Base-by-base conservation (phyloP, 352 stramenopile genomes). In the Globisporangium cederbergense region DNA sequence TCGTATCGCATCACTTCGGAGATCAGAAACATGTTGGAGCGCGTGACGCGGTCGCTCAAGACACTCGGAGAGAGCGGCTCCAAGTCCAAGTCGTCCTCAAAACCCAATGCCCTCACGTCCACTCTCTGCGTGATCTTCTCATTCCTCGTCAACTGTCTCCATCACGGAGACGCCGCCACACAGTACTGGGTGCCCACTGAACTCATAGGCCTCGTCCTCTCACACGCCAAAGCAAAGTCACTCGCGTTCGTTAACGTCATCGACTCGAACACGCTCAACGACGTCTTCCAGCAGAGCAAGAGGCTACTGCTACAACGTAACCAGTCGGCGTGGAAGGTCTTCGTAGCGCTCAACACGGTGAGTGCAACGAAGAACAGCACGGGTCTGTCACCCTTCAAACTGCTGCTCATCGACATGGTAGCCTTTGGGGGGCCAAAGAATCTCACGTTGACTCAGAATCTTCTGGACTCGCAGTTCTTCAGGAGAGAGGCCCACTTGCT, bases 81-180 rank as follows among this genome's bases (percentile, higher is more conserved):
- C 2, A 50, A 64, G 47, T 3, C 69, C 61, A 40, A 7, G 38
- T 18, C n/a, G 52, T 28, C 22, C 13, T 62, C 47, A 56, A 75
- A 60, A n/a, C 62, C 74, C 2, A 62, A 73, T 16, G 47, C 59
- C 10, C 59, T 73, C 3, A 50, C 72, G 6, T 58, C 65, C 11
- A 73, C 63, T 20, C 46, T 78, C 30, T 74, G 55, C 22, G 68
- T 69, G 16, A 62, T 56, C 16, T 45, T 72, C 2, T 47, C 73
- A 18, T 75, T 67, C 43, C 59, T 86, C 1, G 69, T 78, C 16
- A 83, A 86, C 58, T 75, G 65, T 51, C 56, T 86, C 14, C 59
- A 83, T 51, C 66, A 65, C 4, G 75, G 77, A 45, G 73, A 86
- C 34, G 7, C 6, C 0, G 59, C 54, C 6, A 80, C 77, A 9